These are phyloP conservation scores for Diaporthe helianthi DNA, from an alignment of 2,329 filamentous ascomycete genomes.

Conservation along the genomic window DNA sequence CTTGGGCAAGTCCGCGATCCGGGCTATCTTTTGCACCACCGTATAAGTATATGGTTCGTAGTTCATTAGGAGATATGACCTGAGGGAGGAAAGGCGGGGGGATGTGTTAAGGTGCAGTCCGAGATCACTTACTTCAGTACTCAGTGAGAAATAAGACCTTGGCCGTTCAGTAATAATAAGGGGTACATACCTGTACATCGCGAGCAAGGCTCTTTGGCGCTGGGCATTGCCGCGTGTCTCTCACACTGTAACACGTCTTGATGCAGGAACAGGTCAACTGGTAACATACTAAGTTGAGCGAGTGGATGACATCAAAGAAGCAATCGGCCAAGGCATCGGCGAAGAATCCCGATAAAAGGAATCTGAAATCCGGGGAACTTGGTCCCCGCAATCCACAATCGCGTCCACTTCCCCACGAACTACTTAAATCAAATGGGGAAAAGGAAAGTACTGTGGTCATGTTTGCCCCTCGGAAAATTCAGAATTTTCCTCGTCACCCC, in stretches of 20 bases:
- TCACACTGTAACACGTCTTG: neutral
- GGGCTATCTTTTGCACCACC: neutral
- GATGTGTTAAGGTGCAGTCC: neutral
- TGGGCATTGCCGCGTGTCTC: constrained; percentile 21
- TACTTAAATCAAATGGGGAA: too few species aligned
- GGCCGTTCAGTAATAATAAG: neutral
- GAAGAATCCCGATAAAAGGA: constrained; percentile 16
- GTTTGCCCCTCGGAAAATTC: too few species aligned
- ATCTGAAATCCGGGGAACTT: neutral
- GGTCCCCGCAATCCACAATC: neutral
- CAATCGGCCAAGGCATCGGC: neutral
- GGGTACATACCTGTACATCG: constrained; percentile 21
- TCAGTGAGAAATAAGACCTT: neutral
- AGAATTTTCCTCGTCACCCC: too few species aligned
- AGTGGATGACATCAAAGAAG: constrained; percentile 5
- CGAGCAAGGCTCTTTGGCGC: constrained; percentile 11
- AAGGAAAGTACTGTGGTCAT: too few species aligned
- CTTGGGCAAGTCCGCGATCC: neutral
- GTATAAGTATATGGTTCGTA: neutral
- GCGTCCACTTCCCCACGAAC: neutral
- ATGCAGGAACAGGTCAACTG: neutral
- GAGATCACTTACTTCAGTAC: neutral
- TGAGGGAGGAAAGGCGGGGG: neutral
- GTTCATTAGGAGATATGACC: neutral
- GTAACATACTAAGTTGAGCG: neutral